Evolutionary conservation across 2,329 filamentous ascomycete genomes (phyloP), one percentile per base, ranked within the genome.

Genomic region (Phialophora macrospora): DNA sequence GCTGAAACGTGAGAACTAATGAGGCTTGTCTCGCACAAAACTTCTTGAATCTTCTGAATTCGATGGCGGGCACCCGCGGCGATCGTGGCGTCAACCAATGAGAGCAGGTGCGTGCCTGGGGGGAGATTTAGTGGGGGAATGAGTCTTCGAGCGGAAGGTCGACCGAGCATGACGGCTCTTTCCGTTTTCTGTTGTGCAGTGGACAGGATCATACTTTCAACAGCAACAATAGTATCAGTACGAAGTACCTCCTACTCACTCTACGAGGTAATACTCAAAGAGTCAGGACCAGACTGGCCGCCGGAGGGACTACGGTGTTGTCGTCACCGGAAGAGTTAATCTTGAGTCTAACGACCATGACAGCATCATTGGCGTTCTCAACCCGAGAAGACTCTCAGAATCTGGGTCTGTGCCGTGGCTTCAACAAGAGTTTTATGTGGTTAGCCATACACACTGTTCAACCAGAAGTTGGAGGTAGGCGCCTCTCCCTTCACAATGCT

Each of bases 31-130:
- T 48, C 20, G 38, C 66, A 68, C 63, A 68, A 68, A 56, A 55
- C 44, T 64, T 68, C 66, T 63, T 68, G 66, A 68, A 68, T 68
- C 55, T 68, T 68, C 51, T 68, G 48, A 30, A 48, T 48, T 51
- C 54, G 24, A 56, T 55, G 51, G 51, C 59, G 55, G 55, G 32
- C 48, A 44, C 38, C 54, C 46, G 59, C 57, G 59, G 52, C 55
- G 63, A 52, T 52, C 30, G 54, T n/a, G 22, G 54, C 6, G 11
- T 55, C 48, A 9, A 26, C 66, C 66, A 68, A 68, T 68, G n/a
- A 54, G n/a, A 32, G 30, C 52, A 4, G 20, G 17, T 9, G 14
- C 54, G 65, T 68, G 65, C 65, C 65, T 68, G 65, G 54, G 41
- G 46, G 59, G 60, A 22, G 28, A 54, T 52, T 60, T 60, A 30